Evolutionary conservation across 257 asterid genomes (phyloP).

Genomic region (Primulina huaijiensis): DNA sequence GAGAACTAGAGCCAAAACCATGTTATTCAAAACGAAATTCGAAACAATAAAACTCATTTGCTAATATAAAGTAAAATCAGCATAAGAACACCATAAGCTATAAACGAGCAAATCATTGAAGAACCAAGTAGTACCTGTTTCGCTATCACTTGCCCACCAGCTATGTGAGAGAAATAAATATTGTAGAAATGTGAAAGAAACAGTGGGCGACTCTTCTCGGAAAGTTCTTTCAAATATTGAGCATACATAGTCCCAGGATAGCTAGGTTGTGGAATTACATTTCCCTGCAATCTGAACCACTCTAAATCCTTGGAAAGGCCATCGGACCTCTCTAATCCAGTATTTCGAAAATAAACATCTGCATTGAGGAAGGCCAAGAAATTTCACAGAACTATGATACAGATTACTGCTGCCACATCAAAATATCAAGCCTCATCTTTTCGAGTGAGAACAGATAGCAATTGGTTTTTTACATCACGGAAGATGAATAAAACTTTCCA

Average conservation of each 20-base stretch:
- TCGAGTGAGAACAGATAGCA: neutral
- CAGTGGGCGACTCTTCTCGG: conserved; percentile 66
- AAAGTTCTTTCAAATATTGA: conserved; percentile 68
- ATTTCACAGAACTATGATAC: neutral
- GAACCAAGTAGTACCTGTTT: conserved; percentile 52
- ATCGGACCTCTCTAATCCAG: conserved; percentile 77
- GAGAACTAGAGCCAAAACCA: neutral
- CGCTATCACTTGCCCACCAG: conserved; percentile 86
- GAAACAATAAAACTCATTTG: neutral
- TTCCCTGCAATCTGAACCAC: conserved; percentile 63
- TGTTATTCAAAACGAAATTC: conserved; percentile 5
- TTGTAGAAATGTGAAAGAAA: conserved; percentile 86
- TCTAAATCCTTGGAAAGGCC: conserved; percentile 57
- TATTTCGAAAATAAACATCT: conserved; percentile 94
- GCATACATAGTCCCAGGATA: conserved; percentile 61
- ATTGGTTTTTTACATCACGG: neutral
- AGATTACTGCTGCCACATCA: neutral
- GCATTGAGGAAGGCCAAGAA: conserved; percentile 19
- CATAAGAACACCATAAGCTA: conserved; percentile 17
- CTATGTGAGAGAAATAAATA: conserved; percentile 83
- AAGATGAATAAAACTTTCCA: neutral
- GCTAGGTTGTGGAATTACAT: conserved; percentile 71
- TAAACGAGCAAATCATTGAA: conserved; percentile 15
- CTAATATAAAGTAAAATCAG: neutral
- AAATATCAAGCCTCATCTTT: neutral